Evolutionary conservation across 2,329 filamentous ascomycete species (phyloP).

Genomic region (Rutstroemia sp.): DNA sequence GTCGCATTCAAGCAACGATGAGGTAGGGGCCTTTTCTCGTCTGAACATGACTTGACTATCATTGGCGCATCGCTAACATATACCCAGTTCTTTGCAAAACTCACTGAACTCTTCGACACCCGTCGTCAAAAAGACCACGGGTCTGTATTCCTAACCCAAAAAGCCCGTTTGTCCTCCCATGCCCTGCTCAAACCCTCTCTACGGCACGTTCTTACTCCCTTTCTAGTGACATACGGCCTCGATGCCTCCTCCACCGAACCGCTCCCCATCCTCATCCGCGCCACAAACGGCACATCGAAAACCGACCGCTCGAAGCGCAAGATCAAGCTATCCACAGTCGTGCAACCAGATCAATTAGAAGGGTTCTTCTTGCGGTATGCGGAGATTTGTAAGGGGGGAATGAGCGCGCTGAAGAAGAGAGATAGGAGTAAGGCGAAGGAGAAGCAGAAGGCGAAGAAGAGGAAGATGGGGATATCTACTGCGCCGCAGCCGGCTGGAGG

Average conservation of each 20-base stretch:
- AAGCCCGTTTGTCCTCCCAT: slow-evolving; percentile 49
- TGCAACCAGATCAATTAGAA: slow-evolving; percentile 68
- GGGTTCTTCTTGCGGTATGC: slow-evolving; percentile 79
- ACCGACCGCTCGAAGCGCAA: slow-evolving; percentile 31
- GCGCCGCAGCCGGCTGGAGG: not conserved
- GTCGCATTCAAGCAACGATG: slow-evolving; percentile 52
- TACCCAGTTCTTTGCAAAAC: slow-evolving; percentile 56
- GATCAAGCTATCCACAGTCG: slow-evolving; percentile 75
- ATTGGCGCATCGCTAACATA: not conserved
- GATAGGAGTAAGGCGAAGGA: slow-evolving; percentile 81
- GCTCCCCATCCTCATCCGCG: slow-evolving; percentile 67
- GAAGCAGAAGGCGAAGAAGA: slow-evolving; percentile 62
- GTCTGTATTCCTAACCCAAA: slow-evolving; percentile 68
- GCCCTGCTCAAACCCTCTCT: not conserved
- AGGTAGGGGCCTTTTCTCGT: slow-evolving; percentile 35
- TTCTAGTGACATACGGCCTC: not conserved
- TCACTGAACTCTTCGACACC: slow-evolving; percentile 3
- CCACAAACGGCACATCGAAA: slow-evolving; percentile 4
- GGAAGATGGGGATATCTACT: slow-evolving; percentile 34
- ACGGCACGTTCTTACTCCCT: not conserved
- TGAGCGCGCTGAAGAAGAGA: slow-evolving; percentile 85
- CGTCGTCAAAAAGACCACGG: slow-evolving; percentile 56
- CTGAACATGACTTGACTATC: too few relatives aligned
- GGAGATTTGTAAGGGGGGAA: slow-evolving; percentile 82
- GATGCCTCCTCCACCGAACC: slow-evolving; percentile 33